Conservation (phyloP, 1,284 basidiomycete genomes). For the Ganoderma lucidum region DNA sequence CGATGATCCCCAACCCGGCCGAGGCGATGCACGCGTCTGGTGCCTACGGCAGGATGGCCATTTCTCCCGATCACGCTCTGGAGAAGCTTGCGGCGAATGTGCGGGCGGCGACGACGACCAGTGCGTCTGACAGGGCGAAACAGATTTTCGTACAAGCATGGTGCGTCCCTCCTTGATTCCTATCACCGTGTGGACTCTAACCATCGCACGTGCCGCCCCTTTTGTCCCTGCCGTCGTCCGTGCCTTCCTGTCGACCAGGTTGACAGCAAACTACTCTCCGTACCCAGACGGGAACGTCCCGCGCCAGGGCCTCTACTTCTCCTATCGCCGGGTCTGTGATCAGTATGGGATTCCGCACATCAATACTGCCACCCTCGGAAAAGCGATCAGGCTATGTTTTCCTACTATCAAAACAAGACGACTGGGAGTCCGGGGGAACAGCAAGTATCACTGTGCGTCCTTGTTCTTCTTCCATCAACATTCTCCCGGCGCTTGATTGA, state of each 20-base stretch:
- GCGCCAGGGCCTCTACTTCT: slow-evolving; percentile 89
- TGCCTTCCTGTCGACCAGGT: slow-evolving; percentile 52
- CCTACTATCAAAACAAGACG: slow-evolving; percentile 94
- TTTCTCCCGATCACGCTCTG: slow-evolving; percentile 77
- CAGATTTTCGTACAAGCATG: slow-evolving; percentile 92
- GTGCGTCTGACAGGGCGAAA: slow-evolving; percentile 86
- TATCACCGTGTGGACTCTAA: slow-evolving; percentile 7
- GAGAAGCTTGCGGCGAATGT: slow-evolving; percentile 89
- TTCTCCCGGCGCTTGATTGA: slow-evolving; percentile 43
- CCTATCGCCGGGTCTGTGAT: slow-evolving; percentile 90
- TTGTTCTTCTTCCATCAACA: slow-evolving; percentile 37
- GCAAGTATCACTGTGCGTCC: slow-evolving; percentile 88
- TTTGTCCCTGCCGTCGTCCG: background rate
- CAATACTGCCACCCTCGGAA: slow-evolving; percentile 93
- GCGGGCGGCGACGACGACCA: slow-evolving; percentile 86
- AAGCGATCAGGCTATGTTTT: slow-evolving; percentile 92
- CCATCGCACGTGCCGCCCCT: slow-evolving; percentile 15
- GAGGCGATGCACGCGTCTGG: slow-evolving; percentile 72
- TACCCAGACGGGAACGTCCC: slow-evolving; percentile 91
- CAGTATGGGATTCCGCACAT: slow-evolving; percentile 91
- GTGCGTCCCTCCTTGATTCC: slow-evolving; percentile 51
- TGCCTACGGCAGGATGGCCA: slow-evolving; percentile 76
- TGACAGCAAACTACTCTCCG: slow-evolving; percentile 88
- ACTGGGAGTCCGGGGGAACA: slow-evolving; percentile 90
- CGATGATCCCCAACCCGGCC: slow-evolving; percentile 49